These are phyloP conservation scores for Ogataea neopini DNA, from an alignment of 805 yeast species.

Conservation along the genomic window DNA sequence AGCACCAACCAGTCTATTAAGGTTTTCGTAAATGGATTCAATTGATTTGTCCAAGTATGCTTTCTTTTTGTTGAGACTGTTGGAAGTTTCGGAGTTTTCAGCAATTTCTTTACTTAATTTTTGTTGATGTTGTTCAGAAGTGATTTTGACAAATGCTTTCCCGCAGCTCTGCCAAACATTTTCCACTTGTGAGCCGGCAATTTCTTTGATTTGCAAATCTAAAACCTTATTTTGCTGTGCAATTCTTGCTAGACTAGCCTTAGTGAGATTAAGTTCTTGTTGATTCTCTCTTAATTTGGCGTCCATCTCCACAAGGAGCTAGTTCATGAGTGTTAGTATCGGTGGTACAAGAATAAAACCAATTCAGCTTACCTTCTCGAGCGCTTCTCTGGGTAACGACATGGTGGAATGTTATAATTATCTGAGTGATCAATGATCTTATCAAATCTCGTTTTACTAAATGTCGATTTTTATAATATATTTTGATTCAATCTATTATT, in stretches of 20 bases:
- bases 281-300: slow-evolving; percentile 58
- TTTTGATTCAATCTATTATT: neutral
- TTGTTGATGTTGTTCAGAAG: slow-evolving; percentile 46
- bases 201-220: slow-evolving; percentile 56
- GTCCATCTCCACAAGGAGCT: slow-evolving; percentile 66
- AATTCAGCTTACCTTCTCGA: slow-evolving; percentile 36
- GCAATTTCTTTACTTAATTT: slow-evolving; percentile 53
- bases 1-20: slow-evolving; percentile 39
- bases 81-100: slow-evolving; percentile 57
- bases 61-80: slow-evolving; percentile 65
- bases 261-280: slow-evolving; percentile 58
- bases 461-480: no score
- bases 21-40: slow-evolving; percentile 66
- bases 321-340: neutral
- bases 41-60: slow-evolving; percentile 74
- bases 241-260: slow-evolving; percentile 50
- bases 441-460: no score
- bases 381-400: slow-evolving; percentile 47
- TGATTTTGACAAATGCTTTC: slow-evolving; percentile 59
- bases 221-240: slow-evolving; percentile 53
- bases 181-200: slow-evolving; percentile 46
- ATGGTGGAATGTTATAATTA: no score
- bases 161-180: slow-evolving; percentile 86
- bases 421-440: no score
- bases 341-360: neutral